phyloP scores from a whole-genome alignment of 805 yeast species.

The Saturnispora hagleri region DNA sequence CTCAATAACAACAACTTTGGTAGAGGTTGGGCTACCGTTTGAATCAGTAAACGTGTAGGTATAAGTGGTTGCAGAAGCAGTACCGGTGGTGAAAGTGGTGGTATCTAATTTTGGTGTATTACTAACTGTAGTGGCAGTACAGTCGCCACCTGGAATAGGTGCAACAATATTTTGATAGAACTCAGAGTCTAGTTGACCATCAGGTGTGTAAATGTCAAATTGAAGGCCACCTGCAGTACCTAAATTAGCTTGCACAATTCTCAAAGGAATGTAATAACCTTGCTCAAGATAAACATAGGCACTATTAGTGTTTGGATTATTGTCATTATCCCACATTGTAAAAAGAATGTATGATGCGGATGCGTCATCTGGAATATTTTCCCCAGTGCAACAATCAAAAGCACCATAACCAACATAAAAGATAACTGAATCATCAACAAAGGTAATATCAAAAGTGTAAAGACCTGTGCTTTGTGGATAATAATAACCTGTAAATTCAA shows the following conservation, averaged over 20 bases:
- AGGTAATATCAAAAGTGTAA: conserved; percentile 17
- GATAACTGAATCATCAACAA: conserved; percentile 26
- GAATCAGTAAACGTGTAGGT: too few species aligned
- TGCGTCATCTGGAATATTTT: neutral
- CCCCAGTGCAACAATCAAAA: conserved; percentile 27
- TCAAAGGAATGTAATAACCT: conserved; percentile 14
- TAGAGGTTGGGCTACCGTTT: neutral
- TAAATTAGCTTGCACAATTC: conserved; percentile 9
- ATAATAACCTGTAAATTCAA: conserved; percentile 15
- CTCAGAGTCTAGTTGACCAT: neutral
- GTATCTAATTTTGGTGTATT: too few species aligned
- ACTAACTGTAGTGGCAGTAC: neutral
- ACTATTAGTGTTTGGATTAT: neutral
- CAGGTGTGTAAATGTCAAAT: neutral
- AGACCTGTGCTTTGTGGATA: conserved; percentile 23
- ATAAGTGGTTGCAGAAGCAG: too few species aligned
- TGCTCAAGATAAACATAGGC: conserved; percentile 9
- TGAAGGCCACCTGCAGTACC: neutral
- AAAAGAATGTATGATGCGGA: neutral
- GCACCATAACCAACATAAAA: conserved; percentile 27
- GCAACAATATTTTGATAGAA: neutral
- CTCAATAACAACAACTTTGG: neutral
- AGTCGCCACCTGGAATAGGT: neutral
- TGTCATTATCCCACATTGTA: neutral
- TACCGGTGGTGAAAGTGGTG: neutral